Conservation (phyloP, 257 asterid genomes). For the Solanum habrochaites region DNA sequence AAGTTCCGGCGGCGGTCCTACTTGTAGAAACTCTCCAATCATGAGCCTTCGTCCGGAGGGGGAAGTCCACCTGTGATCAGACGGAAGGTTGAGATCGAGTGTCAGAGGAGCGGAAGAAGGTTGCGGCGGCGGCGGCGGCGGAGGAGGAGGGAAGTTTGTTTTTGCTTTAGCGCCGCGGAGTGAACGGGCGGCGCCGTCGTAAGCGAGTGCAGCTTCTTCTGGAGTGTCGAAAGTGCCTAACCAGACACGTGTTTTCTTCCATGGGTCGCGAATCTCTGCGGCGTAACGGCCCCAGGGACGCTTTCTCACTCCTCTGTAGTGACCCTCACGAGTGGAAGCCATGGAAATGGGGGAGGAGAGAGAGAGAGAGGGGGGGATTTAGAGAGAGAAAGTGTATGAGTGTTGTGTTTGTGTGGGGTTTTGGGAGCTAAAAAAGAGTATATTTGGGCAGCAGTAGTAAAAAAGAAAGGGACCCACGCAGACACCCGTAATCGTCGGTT, state of each 20-base stretch:
- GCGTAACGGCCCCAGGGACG: conserved; percentile 99
- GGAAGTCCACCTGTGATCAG: conserved; percentile 48
- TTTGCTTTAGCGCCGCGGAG: conserved; percentile 90
- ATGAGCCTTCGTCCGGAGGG: conserved; percentile 33
- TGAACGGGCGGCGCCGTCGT: conserved; percentile 97
- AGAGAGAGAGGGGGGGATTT: not conserved
- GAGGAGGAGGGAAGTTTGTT: conserved; percentile 64
- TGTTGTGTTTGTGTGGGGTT: not conserved
- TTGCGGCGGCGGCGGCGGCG: conserved; percentile 12
- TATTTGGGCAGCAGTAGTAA: not conserved
- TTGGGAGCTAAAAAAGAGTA: not conserved
- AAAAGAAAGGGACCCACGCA: conserved; percentile 39
- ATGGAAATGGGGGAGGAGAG: conserved; percentile 7
- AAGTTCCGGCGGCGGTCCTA: conserved; percentile 5
- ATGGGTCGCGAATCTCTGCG: conserved; percentile 95
- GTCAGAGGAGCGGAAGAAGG: conserved; percentile 14
- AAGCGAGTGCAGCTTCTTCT: conserved; percentile 90
- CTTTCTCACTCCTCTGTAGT: conserved; percentile 90
- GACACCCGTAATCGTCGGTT: conserved; percentile 97
- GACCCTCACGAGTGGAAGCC: conserved; percentile 84
- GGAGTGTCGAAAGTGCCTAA: conserved; percentile 96
- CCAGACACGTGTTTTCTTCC: conserved; percentile 98
- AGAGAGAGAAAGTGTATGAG: not conserved
- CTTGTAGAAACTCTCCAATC: conserved; percentile 52
- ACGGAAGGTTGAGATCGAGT: conserved; percentile 64